Conservation (phyloP, 106 monocot genomes). For the Agapanthus africanus region DNA sequence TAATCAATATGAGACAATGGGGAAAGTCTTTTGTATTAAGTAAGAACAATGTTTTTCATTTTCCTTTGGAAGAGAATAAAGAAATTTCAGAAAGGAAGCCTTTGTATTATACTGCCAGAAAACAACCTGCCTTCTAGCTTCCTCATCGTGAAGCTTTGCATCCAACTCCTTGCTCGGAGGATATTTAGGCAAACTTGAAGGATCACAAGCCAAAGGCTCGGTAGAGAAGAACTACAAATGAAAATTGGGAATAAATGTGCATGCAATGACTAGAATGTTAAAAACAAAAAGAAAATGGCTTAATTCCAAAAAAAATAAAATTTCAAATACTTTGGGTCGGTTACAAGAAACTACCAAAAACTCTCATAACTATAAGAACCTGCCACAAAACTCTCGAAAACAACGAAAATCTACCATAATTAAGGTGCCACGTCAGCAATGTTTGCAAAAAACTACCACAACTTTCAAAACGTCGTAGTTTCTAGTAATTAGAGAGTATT, state of each 20-base stretch:
- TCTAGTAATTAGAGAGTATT: too few relatives aligned
- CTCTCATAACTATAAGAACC: too few relatives aligned
- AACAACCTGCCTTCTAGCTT: conserved; percentile 34
- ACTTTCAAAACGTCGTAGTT: too few relatives aligned
- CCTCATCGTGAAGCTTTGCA: conserved; percentile 40
- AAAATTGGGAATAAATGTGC: conserved; percentile 3
- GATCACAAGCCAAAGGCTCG: conserved; percentile 44
- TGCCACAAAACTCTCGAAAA: too few relatives aligned
- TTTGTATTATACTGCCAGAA: background rate
- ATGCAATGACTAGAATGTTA: background rate
- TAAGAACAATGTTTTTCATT: background rate
- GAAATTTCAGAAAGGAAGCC: background rate
- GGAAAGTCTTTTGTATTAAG: background rate
- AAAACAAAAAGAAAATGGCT: background rate
- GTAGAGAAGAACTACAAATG: conserved; percentile 41
- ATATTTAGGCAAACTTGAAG: conserved; percentile 55
- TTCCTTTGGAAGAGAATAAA: background rate
- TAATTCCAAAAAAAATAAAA: too few relatives aligned
- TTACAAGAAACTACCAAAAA: too few relatives aligned
- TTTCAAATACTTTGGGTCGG: too few relatives aligned
- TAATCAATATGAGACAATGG: background rate
- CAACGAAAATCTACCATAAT: too few relatives aligned
- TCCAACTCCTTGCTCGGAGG: conserved; percentile 63
- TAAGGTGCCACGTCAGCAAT: too few relatives aligned
- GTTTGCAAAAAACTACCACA: too few relatives aligned